These are phyloP conservation scores for Aspergillus vadensis DNA, from an alignment of 2,329 filamentous ascomycete genomes.

Conservation along the genomic window DNA sequence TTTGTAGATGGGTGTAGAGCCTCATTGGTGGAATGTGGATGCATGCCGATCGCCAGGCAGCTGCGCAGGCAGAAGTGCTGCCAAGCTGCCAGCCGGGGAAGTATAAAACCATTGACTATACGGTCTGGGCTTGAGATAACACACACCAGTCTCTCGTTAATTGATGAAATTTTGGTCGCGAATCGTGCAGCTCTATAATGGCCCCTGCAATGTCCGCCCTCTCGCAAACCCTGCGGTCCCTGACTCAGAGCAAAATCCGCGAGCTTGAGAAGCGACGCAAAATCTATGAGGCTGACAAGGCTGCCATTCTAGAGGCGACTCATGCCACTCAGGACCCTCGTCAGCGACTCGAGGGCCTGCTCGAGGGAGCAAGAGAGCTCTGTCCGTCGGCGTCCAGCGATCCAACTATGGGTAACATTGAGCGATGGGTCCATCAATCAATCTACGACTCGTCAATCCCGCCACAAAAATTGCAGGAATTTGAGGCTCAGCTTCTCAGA, in stretches of 20 bases:
- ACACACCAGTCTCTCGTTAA: background rate
- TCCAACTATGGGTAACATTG: constrained; percentile 31
- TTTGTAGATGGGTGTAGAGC: too few relatives aligned
- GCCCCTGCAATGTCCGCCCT: constrained; percentile 13
- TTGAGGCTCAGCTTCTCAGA: constrained; percentile 34
- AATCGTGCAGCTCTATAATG: background rate
- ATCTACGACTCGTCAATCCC: constrained; percentile 42
- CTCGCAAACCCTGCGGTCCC: constrained; percentile 23
- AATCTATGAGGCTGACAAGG: constrained; percentile 21
- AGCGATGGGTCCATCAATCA: constrained; percentile 40
- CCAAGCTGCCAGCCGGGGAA: background rate
- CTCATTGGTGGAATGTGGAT: too few relatives aligned
- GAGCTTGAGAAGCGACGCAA: constrained; percentile 29
- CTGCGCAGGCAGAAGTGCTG: background rate
- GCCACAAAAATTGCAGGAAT: constrained; percentile 33
- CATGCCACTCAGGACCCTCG: constrained; percentile 7
- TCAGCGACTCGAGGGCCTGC: constrained; percentile 11
- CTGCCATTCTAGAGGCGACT: constrained; percentile 15
- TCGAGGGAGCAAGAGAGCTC: constrained; percentile 18
- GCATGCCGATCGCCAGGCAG: background rate
- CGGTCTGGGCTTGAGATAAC: background rate
- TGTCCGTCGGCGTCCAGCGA: constrained; percentile 15
- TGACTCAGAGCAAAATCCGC: constrained; percentile 29
- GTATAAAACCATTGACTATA: background rate
- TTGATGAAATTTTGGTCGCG: background rate